Evolutionary conservation across 2,329 filamentous ascomycete genomes (phyloP).

Genomic region (Tolypocladium endophyticum): DNA sequence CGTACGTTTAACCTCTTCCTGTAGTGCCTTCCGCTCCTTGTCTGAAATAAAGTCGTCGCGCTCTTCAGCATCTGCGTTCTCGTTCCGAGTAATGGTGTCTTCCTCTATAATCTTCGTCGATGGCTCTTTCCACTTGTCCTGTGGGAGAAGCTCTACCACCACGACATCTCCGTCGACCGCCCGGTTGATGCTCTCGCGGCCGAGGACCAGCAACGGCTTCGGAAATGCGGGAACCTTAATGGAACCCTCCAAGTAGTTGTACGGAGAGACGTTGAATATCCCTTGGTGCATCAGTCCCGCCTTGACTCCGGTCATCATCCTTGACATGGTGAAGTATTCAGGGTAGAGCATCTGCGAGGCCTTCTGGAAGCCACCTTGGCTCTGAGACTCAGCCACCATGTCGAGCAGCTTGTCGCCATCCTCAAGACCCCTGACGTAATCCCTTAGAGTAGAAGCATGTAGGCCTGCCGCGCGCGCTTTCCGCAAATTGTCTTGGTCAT

Average conservation of each 20-base stretch:
- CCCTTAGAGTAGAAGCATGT: conserved; percentile 54
- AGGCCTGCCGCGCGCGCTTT: conserved; percentile 71
- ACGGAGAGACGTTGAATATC: conserved; percentile 89
- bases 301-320: conserved; percentile 89
- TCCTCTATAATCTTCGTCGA: conserved; percentile 96
- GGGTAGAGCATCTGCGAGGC: conserved; percentile 66
- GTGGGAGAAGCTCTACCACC: conserved; percentile 83
- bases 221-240: conserved; percentile 86
- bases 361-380: conserved; percentile 53
- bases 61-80: conserved; percentile 81
- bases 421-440: conserved; percentile 77
- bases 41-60: conserved; percentile 72
- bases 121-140: conserved; percentile 93
- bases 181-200: conserved; percentile 92
- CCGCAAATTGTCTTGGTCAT: conserved; percentile 77
- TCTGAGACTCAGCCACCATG: conserved; percentile 78
- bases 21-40: conserved; percentile 73
- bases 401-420: conserved; percentile 80
- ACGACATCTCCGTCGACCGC: conserved; percentile 87
- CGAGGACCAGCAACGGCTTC: conserved; percentile 76
- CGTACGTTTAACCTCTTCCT: conserved; percentile 81
- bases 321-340: conserved; percentile 81
- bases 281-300: conserved; percentile 85
- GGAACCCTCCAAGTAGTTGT: conserved; percentile 94
- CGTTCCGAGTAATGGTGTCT: conserved; percentile 81